Percentiles rank a stretch among this genome's conserved stretches.
Evolutionary conservation across 1,139 yeast genomes (phyloP).

Genomic region (Suhomyces kunorum): DNA sequence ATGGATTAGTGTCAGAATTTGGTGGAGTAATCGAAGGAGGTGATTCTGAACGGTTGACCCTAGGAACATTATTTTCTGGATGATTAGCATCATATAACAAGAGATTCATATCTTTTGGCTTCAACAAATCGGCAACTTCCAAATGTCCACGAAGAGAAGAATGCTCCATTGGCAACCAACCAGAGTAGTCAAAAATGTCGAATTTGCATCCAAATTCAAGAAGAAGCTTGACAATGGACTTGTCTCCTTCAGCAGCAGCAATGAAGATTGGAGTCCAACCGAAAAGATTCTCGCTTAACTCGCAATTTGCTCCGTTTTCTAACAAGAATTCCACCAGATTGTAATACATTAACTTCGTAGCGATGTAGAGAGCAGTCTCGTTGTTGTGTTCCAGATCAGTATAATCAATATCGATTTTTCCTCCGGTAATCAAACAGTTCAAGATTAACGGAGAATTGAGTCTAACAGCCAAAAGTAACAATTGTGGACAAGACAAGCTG

Average conservation of each 20-base stretch:
- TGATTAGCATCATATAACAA: conserved; percentile 43
- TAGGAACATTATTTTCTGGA: conserved; percentile 39
- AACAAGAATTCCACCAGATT: conserved; percentile 61
- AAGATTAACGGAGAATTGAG: conserved; percentile 62
- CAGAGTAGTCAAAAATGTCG: conserved; percentile 73
- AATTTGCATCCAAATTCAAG: conserved; percentile 54
- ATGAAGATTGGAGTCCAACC: conserved; percentile 96
- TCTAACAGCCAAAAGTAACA: conserved; percentile 71
- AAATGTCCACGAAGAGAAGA: conserved; percentile 91
- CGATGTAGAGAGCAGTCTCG: conserved; percentile 83
- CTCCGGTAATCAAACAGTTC: conserved; percentile 52
- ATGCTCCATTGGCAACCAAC: conserved; percentile 98
- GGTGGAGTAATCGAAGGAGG: conserved; percentile 11
- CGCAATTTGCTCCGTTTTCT: conserved; percentile 65
- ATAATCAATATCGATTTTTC: conserved; percentile 66
- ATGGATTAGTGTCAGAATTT: not conserved
- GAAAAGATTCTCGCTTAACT: conserved; percentile 72
- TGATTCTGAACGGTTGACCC: conserved; percentile 19
- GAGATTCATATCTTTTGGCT: conserved; percentile 42
- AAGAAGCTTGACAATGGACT: conserved; percentile 57
- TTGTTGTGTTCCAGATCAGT: conserved; percentile 58
- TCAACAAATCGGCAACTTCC: conserved; percentile 60
- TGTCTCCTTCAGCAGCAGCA: conserved; percentile 85
- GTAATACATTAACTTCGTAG: conserved; percentile 63
- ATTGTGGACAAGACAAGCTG: conserved; percentile 45